phyloP scores from a whole-genome alignment of 1,284 basidiomycete species.

The Cyathus olla region DNA sequence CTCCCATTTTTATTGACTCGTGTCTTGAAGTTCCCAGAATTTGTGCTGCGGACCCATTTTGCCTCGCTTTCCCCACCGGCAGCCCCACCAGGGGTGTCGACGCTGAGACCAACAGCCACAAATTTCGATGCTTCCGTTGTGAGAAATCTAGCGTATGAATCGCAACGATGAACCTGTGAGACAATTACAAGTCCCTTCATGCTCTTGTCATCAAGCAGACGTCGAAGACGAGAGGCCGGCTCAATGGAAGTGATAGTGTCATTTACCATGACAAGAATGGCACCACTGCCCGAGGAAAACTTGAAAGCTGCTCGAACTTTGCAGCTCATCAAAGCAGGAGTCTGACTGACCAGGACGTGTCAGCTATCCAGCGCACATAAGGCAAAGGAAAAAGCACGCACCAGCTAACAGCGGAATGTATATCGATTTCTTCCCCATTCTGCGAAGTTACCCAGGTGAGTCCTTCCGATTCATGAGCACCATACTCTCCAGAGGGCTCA shows the following conservation, averaged over 20 bases:
- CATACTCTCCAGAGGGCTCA: slow-evolving; percentile 20
- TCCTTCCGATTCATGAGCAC: slow-evolving; percentile 18
- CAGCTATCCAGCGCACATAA: not conserved
- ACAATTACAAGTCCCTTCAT: slow-evolving; percentile 33
- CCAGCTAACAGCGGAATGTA: slow-evolving; percentile 17
- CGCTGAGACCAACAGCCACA: slow-evolving; percentile 30
- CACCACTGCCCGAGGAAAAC: slow-evolving; percentile 25
- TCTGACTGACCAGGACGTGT: slow-evolving; percentile 17
- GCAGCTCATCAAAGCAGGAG: slow-evolving; percentile 23
- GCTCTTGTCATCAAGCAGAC: slow-evolving; percentile 25
- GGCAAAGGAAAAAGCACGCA: slow-evolving; percentile 12
- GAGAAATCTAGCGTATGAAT: slow-evolving; percentile 39
- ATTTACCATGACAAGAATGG: slow-evolving; percentile 33
- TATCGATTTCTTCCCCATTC: slow-evolving; percentile 29
- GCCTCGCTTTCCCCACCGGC: slow-evolving; percentile 11
- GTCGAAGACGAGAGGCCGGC: slow-evolving; percentile 29
- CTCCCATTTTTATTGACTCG: slow-evolving; percentile 23
- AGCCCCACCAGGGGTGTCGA: slow-evolving; percentile 15
- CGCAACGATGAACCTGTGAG: slow-evolving; percentile 39
- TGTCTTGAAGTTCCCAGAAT: slow-evolving; percentile 33
- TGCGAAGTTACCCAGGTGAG: slow-evolving; percentile 35
- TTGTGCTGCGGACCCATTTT: slow-evolving; percentile 31
- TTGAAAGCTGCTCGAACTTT: slow-evolving; percentile 27
- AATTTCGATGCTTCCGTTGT: slow-evolving; percentile 17
- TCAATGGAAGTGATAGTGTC: slow-evolving; percentile 25